Evolutionary conservation across 495 filamentous ascomycete genomes (phyloP), one percentile per base, ranked within the genome.

Genomic region (Diplogelasinospora grovesii): DNA sequence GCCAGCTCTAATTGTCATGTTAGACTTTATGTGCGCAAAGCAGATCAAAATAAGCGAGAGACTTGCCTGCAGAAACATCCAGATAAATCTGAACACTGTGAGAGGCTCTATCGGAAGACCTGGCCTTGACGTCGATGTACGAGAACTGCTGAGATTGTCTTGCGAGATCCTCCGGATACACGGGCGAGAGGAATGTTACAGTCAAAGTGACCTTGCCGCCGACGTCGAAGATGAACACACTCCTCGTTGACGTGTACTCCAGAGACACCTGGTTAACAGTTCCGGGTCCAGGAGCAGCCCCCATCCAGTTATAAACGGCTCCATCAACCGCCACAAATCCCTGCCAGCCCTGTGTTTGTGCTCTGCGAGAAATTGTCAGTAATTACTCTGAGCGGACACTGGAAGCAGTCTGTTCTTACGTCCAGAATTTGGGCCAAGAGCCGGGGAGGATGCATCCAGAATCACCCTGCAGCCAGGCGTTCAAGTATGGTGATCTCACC

Each of bases 131-230:
- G 11, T 78, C 75, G 18, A 95, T 54, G 58, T 97, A 97, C n/a
- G 83, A 83, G 18, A 87, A 89, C 23, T 88, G 85, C 30, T 94
- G 76, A 22, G 86, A 85, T 64, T 97, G 90, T 30, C 88, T 77
- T 44, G 81, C 70, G 46, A 89, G 81, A 47, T 92, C 94, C 8
- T 82, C 81, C 1, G 89, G 84, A 9, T 86, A 95, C 29, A 97
- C 83, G 0, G 90, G 90, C 3, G 86, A 89, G 22, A 95, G 65
- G 56, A 95, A 95, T 0, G 85, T 87, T 15, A 94, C 69, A 3
- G 77, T 80, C 59, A 97, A 66, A 43, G 82, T 72, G 20, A 83
- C 66, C 32, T 77, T 69, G 2, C 74, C 66, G 15, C 60, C 75
- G 15, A 95, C 80, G 21, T 70, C 70, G 64, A 94, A 90, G 26